Evolutionary conservation across 305 asterid species (phyloP), one percentile per base, ranked within the genome.

Genomic region (Rubia tinctorum): DNA sequence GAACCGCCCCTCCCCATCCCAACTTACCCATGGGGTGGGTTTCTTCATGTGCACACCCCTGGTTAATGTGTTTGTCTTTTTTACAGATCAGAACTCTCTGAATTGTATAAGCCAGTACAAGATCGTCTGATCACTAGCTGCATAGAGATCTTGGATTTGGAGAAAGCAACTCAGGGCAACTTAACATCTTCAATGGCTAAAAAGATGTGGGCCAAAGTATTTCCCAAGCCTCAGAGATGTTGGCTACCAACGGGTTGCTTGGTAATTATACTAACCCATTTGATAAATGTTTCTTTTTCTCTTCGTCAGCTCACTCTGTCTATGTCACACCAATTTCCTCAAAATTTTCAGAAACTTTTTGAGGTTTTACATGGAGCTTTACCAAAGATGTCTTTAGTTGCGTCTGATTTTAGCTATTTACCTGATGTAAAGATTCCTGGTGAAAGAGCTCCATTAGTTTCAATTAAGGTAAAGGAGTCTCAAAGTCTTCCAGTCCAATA

Each of bases 221-320:
- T 89, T 71, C 97, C 99, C 59, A 91, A 84, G 85, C 93, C 99
- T 78, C 91, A 93, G 79, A 83, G 95, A 84, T 87, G 95, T 85
- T 95, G 99, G 99, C 89, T 95, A 74, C 99, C 99, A 45, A 95
- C 97, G 66, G 95, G 99, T 77, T 95, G 96, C 82, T 80, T 92
- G 87, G 99, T 95, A 87, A 75, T 56, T 47, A 69, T 55, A 40
- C 74, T 70, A 42, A 60, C 18, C 64, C 73, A 27, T 43, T 61
- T 44, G 34, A 71, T 39, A 70, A 22, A 44, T 69, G 64, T 42
- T 58, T 58, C 5, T 56, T 45, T 56, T 63, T 71, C 20, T 13
- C 72, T 74, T 55, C 14, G 49, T 14, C 79, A 23, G 71, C 47
- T 34, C 39, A 64, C 72, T 73, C 68, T 78, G 71, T 78, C 71